A percentile compares a stretch with the other conserved stretches of the same genome.
Evolutionary conservation across 768 basidiomycete genomes (phyloP).

Genomic region (Tubosaeta sp.): DNA sequence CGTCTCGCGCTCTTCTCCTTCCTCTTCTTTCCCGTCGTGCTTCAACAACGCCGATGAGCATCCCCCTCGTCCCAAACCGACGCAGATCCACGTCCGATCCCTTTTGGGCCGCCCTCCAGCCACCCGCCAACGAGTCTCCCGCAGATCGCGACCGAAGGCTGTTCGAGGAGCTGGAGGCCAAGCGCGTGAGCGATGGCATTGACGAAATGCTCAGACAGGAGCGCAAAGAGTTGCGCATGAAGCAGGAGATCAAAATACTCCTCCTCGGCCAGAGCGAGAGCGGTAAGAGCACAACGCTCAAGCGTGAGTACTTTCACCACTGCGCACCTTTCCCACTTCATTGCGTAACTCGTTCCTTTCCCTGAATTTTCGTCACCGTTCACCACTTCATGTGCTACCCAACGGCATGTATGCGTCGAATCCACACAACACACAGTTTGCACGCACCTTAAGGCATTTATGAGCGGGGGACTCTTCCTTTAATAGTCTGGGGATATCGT

Average conservation of each 20-base stretch:
- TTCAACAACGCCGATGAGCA: constrained; percentile 16
- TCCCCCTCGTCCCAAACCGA: constrained; percentile 34
- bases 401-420: neutral
- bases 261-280: constrained; percentile 87
- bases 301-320: constrained; percentile 56
- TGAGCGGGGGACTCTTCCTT: constrained; percentile 1
- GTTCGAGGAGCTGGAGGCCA: constrained; percentile 65
- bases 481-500: neutral
- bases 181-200: constrained; percentile 69
- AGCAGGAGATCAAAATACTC: constrained; percentile 68
- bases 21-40: constrained; percentile 2
- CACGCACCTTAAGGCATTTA: neutral
- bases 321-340: constrained; percentile 2
- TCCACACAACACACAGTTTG: neutral
- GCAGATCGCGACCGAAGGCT: constrained; percentile 63
- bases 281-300: constrained; percentile 83
- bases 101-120: constrained; percentile 59
- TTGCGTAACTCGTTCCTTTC: neutral
- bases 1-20: constrained; percentile 10
- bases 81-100: constrained; percentile 61
- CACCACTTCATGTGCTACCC: neutral
- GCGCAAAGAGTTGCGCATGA: constrained; percentile 54
- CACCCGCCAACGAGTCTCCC: constrained; percentile 69
- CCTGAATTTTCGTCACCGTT: neutral
- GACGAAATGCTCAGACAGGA: constrained; percentile 75